Percentiles rank a stretch among this genome's conserved stretches.
These are phyloP conservation scores for Pyronema omphalodes DNA, from an alignment of 495 filamentous ascomycete species.

Conservation along the genomic window DNA sequence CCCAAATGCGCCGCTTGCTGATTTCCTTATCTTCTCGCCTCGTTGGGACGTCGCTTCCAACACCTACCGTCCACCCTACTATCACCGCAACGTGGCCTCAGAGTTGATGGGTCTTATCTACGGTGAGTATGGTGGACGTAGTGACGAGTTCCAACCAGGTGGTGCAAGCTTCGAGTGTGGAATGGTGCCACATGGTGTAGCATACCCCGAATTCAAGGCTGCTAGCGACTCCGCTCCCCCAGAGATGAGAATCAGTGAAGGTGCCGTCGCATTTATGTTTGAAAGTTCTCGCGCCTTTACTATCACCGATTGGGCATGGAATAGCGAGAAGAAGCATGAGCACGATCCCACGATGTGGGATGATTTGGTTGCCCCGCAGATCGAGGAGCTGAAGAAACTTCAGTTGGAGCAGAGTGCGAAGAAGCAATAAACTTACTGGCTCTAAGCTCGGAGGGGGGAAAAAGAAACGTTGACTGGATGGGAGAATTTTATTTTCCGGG, in stretches of 20 bases:
- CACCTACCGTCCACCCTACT: conserved; percentile 67
- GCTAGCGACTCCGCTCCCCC: conserved; percentile 35
- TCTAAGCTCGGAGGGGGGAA: no score
- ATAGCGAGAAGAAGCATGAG: conserved; percentile 35
- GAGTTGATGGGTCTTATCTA: conserved; percentile 57
- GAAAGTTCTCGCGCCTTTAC: conserved; percentile 35
- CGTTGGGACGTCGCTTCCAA: conserved; percentile 58
- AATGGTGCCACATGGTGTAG: conserved; percentile 38
- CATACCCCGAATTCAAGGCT: conserved; percentile 45
- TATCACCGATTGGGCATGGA: conserved; percentile 36
- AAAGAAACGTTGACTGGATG: no score
- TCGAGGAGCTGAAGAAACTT: conserved; percentile 27
- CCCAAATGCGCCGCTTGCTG: conserved; percentile 48
- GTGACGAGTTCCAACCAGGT: conserved; percentile 38
- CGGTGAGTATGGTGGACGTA: conserved; percentile 36
- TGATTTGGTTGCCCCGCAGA: conserved; percentile 31
- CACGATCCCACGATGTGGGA: conserved; percentile 41
- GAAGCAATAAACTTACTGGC: background rate
- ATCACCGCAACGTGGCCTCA: conserved; percentile 68
- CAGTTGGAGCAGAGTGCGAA: conserved; percentile 7
- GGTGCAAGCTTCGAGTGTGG: conserved; percentile 38
- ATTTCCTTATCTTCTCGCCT: conserved; percentile 68
- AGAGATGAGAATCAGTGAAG: conserved; percentile 31
- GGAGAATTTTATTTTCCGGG: no score
- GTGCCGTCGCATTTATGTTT: conserved; percentile 46